phyloP scores from a whole-genome alignment of 73 alveolate genomes.

The Paramecium tetraurelia region DNA sequence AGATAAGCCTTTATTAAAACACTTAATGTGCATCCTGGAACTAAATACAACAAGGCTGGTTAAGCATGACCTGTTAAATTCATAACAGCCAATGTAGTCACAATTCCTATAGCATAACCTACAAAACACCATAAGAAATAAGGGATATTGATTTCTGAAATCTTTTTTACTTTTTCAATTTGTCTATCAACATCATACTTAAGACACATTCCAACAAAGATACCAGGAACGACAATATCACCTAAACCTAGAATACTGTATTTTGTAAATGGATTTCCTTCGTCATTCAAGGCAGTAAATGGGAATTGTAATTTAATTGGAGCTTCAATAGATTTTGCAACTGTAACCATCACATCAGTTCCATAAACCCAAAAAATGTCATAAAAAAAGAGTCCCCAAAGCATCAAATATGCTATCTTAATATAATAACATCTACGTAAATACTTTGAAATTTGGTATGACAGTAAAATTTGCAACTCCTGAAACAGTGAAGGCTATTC shows the following conservation, averaged over 20 bases:
- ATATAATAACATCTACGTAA: neutral
- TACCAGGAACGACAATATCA: constrained; percentile 98
- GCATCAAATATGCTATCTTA: constrained; percentile 50
- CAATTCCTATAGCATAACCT: constrained; percentile 88
- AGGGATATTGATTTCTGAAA: constrained; percentile 60
- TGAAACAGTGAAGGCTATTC: constrained; percentile 84
- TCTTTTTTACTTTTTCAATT: constrained; percentile 59
- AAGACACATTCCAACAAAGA: constrained; percentile 89
- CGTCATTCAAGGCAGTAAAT: constrained; percentile 17
- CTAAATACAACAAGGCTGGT: constrained; percentile 96
- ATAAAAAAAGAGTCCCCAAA: constrained; percentile 89
- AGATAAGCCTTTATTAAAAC: constrained; percentile 76
- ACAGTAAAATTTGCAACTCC: constrained; percentile 73
- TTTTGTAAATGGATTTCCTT: constrained; percentile 71
- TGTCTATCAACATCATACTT: constrained; percentile 85
- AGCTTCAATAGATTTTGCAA: constrained; percentile 95
- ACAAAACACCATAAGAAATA: constrained; percentile 82
- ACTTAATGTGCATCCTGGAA: constrained; percentile 87
- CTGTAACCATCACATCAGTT: constrained; percentile 98
- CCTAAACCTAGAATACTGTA: constrained; percentile 96
- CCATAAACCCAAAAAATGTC: constrained; percentile 98
- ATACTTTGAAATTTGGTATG: constrained; percentile 61
- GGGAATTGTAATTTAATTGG: constrained; percentile 97
- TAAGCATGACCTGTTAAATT: constrained; percentile 88
- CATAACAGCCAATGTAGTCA: constrained; percentile 85